phyloP scores from a whole-genome alignment of 371 early-diverging fungal species.

The Coemansia sp. region DNA sequence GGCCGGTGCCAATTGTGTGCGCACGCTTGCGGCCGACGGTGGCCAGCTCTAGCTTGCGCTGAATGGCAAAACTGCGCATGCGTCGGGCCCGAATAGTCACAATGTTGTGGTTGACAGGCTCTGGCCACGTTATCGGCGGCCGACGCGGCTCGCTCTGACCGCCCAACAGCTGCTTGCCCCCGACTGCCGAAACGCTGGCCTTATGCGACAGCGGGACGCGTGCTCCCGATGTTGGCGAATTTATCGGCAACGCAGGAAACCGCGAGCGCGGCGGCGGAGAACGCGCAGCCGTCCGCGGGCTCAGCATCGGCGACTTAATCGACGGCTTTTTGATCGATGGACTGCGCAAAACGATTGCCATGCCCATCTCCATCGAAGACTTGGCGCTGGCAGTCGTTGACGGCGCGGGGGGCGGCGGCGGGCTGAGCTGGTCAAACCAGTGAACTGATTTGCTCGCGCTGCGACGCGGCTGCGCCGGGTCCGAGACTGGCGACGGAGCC shows the following conservation, averaged over 20 bases:
- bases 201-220: conserved; percentile 35
- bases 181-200: conserved; percentile 44
- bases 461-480: neutral
- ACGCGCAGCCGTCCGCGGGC: neutral
- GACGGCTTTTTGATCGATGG: conserved; percentile 27
- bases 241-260: conserved; percentile 14
- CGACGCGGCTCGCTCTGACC: neutral
- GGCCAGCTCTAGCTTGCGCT: conserved; percentile 28
- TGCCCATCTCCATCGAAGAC: conserved; percentile 27
- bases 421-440: conserved; percentile 33
- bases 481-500: neutral
- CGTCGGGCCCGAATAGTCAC: conserved; percentile 41
- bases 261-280: conserved; percentile 1
- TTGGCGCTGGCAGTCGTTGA: conserved; percentile 8
- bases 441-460: conserved; percentile 30
- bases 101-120: conserved; percentile 3
- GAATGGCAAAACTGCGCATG: conserved; percentile 34
- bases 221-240: conserved; percentile 10
- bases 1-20: conserved; percentile 39
- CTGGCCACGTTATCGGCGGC: neutral
- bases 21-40: conserved; percentile 39
- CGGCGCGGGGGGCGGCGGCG: neutral
- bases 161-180: conserved; percentile 16
- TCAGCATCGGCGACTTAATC: conserved; percentile 17
- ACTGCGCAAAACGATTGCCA: conserved; percentile 45